Evolutionary conservation across 352 stramenopile genomes (phyloP).

Genomic region (Pilasporangium apinafurcum): DNA sequence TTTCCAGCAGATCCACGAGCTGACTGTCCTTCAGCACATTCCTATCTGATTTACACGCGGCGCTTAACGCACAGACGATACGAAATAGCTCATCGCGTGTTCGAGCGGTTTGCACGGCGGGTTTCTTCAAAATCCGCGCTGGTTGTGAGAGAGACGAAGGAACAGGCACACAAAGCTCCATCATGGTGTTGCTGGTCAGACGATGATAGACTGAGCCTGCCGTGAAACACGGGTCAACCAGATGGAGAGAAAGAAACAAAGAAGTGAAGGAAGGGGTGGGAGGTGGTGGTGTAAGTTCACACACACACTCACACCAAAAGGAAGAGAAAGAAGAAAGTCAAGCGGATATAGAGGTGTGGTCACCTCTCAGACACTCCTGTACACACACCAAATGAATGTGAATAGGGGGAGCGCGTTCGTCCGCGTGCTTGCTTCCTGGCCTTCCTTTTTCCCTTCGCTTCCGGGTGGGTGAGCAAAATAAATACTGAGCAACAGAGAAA

Average conservation of each 20-base stretch:
- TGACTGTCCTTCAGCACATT: slow-evolving; percentile 65
- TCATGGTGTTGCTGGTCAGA: too few species aligned
- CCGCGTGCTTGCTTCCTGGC: neutral
- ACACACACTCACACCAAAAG: neutral
- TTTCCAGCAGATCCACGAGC: slow-evolving; percentile 61
- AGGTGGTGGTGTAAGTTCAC: too few species aligned
- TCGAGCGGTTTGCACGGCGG: neutral
- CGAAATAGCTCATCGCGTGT: slow-evolving; percentile 23
- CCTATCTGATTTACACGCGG: slow-evolving; percentile 41
- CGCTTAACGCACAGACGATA: slow-evolving; percentile 54
- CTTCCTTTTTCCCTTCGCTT: slow-evolving; percentile 4
- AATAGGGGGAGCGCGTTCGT: too few species aligned
- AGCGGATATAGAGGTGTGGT: too few species aligned
- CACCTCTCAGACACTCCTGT: too few species aligned
- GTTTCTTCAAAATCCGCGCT: neutral
- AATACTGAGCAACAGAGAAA: slow-evolving; percentile 35
- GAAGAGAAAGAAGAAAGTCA: neutral
- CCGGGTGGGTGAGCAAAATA: slow-evolving; percentile 25
- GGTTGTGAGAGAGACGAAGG: too few species aligned
- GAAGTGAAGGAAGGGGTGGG: too few species aligned
- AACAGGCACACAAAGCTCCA: too few species aligned
- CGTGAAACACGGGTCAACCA: too few species aligned
- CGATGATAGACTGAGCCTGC: too few species aligned
- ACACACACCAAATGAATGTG: slow-evolving; percentile 1
- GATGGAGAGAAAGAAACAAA: too few species aligned